Percentiles rank a stretch among this genome's conserved stretches.
These are phyloP conservation scores for Pisolithus tinctorius DNA, from an alignment of 768 basidiomycete species.

Conservation along the genomic window DNA sequence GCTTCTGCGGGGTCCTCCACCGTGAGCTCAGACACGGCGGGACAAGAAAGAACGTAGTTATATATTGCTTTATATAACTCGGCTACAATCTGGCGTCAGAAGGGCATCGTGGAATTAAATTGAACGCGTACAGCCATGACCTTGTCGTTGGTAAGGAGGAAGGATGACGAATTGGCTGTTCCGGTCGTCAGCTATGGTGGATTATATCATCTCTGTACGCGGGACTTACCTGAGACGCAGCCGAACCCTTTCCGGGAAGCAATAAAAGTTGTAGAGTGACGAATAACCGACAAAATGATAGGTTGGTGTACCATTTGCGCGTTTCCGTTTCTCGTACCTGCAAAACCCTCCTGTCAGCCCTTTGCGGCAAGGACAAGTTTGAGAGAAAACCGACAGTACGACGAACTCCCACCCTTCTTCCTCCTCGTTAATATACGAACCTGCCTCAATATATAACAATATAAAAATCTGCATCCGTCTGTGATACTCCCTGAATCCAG, in stretches of 20 bases:
- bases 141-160: constrained; percentile 81
- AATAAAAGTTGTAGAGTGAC: constrained; percentile 92
- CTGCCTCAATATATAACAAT: constrained; percentile 90
- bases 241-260: constrained; percentile 86
- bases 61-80: constrained; percentile 85
- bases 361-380: not conserved
- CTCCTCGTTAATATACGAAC: constrained; percentile 90
- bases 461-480: constrained; percentile 92
- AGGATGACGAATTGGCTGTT: constrained; percentile 89
- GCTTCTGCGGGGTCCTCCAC: constrained; percentile 98
- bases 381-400: constrained; percentile 55
- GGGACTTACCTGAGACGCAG: constrained; percentile 70
- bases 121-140: constrained; percentile 75
- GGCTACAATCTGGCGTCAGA: constrained; percentile 38
- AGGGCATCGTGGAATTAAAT: not conserved
- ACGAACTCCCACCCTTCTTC: constrained; percentile 94
- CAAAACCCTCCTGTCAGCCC: not conserved
- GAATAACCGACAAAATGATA: constrained; percentile 96
- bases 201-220: not conserved
- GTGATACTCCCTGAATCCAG: constrained; percentile 89
- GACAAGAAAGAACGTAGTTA: constrained; percentile 57
- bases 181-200: not conserved
- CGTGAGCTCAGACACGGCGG: constrained; percentile 82
- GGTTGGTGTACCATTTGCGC: constrained; percentile 45
- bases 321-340: constrained; percentile 82